These are phyloP conservation scores for Neurospora sp. DNA, from an alignment of 495 filamentous ascomycete species.

Conservation along the genomic window DNA sequence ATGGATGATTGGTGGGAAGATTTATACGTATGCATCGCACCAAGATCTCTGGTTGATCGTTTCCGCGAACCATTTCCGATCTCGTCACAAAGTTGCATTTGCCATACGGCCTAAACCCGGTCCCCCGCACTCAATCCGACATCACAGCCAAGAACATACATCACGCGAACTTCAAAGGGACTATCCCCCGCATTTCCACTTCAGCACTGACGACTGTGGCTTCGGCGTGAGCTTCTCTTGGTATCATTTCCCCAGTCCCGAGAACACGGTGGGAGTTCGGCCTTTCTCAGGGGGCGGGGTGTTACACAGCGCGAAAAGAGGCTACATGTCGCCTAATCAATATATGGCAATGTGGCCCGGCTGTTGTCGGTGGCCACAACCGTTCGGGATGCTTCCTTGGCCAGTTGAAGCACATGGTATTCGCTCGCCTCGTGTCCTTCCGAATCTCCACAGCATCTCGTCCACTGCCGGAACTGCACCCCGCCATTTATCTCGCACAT, in stretches of 20 bases:
- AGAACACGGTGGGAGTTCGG: background rate
- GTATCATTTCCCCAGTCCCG: background rate
- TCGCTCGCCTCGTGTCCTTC: background rate
- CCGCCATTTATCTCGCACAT: conserved; percentile 1
- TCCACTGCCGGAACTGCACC: background rate
- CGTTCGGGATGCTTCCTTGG: background rate
- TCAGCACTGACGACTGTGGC: background rate
- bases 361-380: conserved; percentile 3
- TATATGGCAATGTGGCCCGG: conserved; percentile 9
- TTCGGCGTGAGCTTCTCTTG: background rate
- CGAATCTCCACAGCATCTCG: background rate
- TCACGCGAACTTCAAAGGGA: background rate
- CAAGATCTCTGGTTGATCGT: background rate
- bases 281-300: background rate
- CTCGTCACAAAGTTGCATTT: background rate
- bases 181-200: background rate
- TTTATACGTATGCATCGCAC: background rate
- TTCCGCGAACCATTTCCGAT: background rate
- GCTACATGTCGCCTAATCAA: conserved; percentile 4
- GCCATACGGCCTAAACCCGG: background rate
- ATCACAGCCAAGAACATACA: background rate
- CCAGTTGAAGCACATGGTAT: background rate
- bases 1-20: background rate
- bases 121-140: background rate
- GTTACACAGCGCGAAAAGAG: background rate